Conservation (phyloP, 371 early-diverging fungal species). For the Smittium mucronatum region DNA sequence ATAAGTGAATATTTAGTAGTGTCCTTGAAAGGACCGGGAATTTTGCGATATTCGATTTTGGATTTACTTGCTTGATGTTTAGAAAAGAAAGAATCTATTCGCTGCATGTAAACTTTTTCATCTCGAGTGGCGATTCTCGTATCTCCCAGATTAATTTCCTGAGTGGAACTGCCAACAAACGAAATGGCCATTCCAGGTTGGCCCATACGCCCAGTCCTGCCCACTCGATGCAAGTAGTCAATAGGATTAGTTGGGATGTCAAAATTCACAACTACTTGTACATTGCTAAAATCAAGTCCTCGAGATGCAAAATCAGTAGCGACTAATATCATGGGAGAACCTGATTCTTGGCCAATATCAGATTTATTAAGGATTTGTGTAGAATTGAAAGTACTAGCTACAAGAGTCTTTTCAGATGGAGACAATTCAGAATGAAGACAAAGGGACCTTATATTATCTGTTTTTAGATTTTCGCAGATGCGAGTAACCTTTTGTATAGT, state of each 20-base stretch:
- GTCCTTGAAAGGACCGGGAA: constrained; percentile 15
- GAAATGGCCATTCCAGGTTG: constrained; percentile 70
- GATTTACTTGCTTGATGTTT: background rate
- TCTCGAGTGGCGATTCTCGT: constrained; percentile 7
- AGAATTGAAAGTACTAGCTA: background rate
- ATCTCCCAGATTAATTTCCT: constrained; percentile 19
- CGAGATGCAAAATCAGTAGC: constrained; percentile 92
- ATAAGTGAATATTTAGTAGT: too few relatives aligned
- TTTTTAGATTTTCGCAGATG: background rate
- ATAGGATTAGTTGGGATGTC: constrained; percentile 86
- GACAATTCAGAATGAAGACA: constrained; percentile 1
- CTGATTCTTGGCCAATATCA: background rate
- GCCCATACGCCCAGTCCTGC: constrained; percentile 87
- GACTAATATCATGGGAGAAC: constrained; percentile 39
- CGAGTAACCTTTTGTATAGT: constrained; percentile 11
- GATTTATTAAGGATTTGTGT: background rate
- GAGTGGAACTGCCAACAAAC: constrained; percentile 61
- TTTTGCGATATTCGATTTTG: constrained; percentile 15
- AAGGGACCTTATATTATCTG: background rate
- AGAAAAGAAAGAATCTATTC: constrained; percentile 9
- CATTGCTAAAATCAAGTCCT: constrained; percentile 78
- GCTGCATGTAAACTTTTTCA: constrained; percentile 8
- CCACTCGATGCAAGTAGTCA: constrained; percentile 93
- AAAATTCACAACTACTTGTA: constrained; percentile 83
- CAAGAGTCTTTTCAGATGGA: background rate